Evolutionary conservation across 1,284 basidiomycete genomes (phyloP).

Genomic region (Ceratobasidium papillatum): DNA sequence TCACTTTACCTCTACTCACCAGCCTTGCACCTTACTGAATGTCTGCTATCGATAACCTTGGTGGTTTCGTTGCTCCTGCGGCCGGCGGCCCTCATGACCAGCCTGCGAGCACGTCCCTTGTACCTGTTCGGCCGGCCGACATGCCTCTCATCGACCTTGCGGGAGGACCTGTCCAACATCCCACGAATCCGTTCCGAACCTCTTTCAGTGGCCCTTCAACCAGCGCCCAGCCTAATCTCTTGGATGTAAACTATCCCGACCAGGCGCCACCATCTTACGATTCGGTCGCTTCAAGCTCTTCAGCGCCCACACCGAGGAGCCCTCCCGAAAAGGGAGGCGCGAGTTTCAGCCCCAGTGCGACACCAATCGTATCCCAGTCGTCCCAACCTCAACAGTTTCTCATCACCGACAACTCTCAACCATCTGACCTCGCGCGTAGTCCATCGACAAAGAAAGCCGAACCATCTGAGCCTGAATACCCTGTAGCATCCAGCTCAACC

Average conservation of each 20-base stretch:
- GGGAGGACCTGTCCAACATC: background rate
- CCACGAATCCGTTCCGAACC: background rate
- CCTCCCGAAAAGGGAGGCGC: background rate
- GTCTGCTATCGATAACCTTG: conserved; percentile 10
- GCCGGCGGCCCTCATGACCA: background rate
- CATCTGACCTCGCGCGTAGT: background rate
- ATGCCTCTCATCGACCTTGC: background rate
- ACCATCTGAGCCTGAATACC: background rate
- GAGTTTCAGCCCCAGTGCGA: background rate
- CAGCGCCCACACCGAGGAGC: background rate
- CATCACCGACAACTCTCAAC: background rate
- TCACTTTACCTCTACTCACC: background rate
- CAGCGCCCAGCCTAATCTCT: background rate
- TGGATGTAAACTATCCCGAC: background rate
- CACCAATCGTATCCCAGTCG: background rate
- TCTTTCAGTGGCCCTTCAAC: background rate
- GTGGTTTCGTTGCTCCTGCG: background rate
- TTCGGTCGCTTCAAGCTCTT: background rate
- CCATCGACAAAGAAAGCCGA: background rate
- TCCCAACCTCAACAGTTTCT: background rate
- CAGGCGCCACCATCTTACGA: conserved; percentile 18
- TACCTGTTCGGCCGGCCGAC: background rate
- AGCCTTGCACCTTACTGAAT: background rate
- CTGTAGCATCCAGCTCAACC: background rate
- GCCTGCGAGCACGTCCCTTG: background rate